Evolutionary conservation across 352 stramenopile genomes (phyloP).

Genomic region (Discostella stelligera): DNA sequence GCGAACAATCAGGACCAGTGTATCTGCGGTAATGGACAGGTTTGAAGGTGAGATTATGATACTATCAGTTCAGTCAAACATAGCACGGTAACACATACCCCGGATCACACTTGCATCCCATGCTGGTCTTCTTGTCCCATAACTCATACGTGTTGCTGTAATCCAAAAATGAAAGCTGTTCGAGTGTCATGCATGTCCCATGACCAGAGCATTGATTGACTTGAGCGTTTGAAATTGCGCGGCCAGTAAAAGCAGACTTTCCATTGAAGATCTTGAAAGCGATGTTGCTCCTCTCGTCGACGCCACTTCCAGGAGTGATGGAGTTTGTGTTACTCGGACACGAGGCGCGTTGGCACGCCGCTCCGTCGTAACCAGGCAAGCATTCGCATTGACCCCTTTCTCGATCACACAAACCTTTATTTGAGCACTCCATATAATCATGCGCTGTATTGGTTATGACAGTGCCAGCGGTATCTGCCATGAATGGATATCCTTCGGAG

Average conservation of each 20-base stretch:
- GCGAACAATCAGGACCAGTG: slow-evolving; percentile 58
- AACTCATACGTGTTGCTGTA: slow-evolving; percentile 58
- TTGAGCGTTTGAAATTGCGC: slow-evolving; percentile 16
- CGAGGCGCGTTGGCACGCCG: slow-evolving; percentile 81
- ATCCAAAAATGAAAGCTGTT: slow-evolving; percentile 55
- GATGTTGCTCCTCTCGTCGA: slow-evolving; percentile 33
- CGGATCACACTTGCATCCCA: slow-evolving; percentile 89
- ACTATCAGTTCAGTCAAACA: slow-evolving; percentile 23
- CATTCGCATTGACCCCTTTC: slow-evolving; percentile 85
- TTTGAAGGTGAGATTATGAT: slow-evolving; percentile 26
- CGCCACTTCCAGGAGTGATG: slow-evolving; percentile 35
- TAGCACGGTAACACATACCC: slow-evolving; percentile 58
- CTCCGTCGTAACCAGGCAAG: slow-evolving; percentile 89
- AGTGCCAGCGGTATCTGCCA: slow-evolving; percentile 71
- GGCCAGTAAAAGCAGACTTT: slow-evolving; percentile 39
- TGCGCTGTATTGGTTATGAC: slow-evolving; percentile 78
- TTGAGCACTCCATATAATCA: slow-evolving; percentile 92
- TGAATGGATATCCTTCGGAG: slow-evolving; percentile 81
- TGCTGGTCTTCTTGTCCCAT: slow-evolving; percentile 84
- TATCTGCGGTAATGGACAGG: slow-evolving; percentile 27
- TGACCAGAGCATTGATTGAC: slow-evolving; percentile 60
- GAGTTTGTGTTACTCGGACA: slow-evolving; percentile 58
- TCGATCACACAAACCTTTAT: slow-evolving; percentile 90
- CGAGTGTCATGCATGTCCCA: slow-evolving; percentile 57
- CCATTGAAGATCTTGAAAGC: slow-evolving; percentile 49